Conservation (phyloP, 2,329 filamentous ascomycete species). For the Penicillium sp. region DNA sequence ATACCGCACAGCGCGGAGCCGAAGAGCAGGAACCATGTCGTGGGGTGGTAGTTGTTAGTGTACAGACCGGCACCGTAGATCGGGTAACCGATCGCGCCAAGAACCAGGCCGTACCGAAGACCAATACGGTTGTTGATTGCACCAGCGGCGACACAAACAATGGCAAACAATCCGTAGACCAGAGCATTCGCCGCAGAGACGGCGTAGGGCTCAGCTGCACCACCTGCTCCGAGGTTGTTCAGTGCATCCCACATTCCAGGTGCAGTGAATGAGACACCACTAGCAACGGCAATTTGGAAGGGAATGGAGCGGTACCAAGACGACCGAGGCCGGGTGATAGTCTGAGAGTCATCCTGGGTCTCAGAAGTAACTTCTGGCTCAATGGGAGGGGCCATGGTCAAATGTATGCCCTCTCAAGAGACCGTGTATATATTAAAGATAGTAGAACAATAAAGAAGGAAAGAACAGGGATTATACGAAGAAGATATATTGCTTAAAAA, state of each 20-base stretch:
- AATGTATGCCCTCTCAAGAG: neutral
- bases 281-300: slow-evolving; percentile 26
- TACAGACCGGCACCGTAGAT: slow-evolving; percentile 52
- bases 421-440: neutral
- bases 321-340: neutral
- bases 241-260: slow-evolving; percentile 54
- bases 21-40: slow-evolving; percentile 52
- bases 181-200: slow-evolving; percentile 54
- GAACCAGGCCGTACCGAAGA: slow-evolving; percentile 43
- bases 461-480: neutral
- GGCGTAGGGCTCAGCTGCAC: slow-evolving; percentile 52
- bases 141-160: slow-evolving; percentile 50
- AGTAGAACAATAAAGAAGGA: neutral
- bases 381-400: neutral
- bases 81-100: slow-evolving; percentile 48
- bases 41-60: slow-evolving; percentile 52
- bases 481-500: slow-evolving; percentile 1
- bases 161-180: slow-evolving; percentile 48
- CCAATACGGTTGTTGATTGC: slow-evolving; percentile 52
- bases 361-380: slow-evolving; percentile 6
- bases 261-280: slow-evolving; percentile 27
- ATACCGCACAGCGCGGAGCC: slow-evolving; percentile 49
- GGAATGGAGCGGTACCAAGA: slow-evolving; percentile 27
- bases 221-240: slow-evolving; percentile 54
- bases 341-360: neutral